Percentiles rank a stretch among this genome's conserved stretches.
Conservation (phyloP, 768 basidiomycete genomes). For the Boletales sp. region DNA sequence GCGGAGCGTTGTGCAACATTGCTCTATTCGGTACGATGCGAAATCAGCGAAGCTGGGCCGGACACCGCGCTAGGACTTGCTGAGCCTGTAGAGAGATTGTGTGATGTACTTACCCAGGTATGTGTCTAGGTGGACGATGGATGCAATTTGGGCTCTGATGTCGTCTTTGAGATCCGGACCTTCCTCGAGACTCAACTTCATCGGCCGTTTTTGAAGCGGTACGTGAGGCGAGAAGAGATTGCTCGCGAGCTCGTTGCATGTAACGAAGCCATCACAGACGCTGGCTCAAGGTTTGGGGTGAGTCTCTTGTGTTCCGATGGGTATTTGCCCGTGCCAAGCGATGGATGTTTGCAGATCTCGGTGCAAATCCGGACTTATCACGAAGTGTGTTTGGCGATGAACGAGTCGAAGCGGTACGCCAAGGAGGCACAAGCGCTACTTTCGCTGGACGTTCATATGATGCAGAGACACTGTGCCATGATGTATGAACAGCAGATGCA, state of each 20-base stretch:
- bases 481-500: constrained; percentile 3
- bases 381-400: constrained; percentile 40
- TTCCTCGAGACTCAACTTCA: constrained; percentile 60
- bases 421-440: constrained; percentile 19
- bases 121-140: constrained; percentile 13
- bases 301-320: neutral
- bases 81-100: constrained; percentile 39
- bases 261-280: constrained; percentile 50
- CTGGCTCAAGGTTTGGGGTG: constrained; percentile 28
- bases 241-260: constrained; percentile 48
- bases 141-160: neutral
- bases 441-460: constrained; percentile 15
- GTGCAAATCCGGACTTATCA: constrained; percentile 55
- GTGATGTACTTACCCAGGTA: constrained; percentile 42
- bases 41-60: constrained; percentile 57
- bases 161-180: constrained; percentile 37
- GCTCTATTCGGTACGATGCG: constrained; percentile 59
- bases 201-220: constrained; percentile 75
- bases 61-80: constrained; percentile 46
- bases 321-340: neutral
- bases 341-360: constrained; percentile 30
- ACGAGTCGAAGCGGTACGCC: constrained; percentile 19
- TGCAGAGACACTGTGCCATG: constrained; percentile 11
- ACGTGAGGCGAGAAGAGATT: constrained; percentile 72
- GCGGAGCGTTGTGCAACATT: constrained; percentile 71